Base-by-base conservation (phyloP, 192 early-diverging fungal species). In the Coemansia sp. region DNA sequence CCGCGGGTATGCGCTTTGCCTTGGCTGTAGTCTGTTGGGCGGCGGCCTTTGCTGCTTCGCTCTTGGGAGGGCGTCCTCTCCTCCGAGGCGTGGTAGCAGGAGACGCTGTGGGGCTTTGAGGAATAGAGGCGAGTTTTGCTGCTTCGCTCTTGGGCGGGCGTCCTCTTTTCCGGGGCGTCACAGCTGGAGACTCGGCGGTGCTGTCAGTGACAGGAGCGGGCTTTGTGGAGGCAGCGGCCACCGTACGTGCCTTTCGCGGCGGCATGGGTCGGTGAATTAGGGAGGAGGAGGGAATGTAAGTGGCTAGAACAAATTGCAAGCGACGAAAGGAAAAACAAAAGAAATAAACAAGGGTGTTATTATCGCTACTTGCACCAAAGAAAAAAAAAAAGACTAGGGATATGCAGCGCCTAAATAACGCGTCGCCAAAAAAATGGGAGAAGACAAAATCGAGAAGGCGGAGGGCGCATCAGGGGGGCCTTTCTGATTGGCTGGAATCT, bases 181-280 rank as follows among this genome's bases (percentile, higher is more conserved):
- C 27, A 15, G 32, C 7, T 5, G 32, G 32, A 35, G 32, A 35
- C 32, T 35, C 32, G 32, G 14, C 17, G 47, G 4, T 49, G 49
- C 49, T 32, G 17, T 64, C 68, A 27, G 51, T 19, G 14, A 46
- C 41, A 41, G 59, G 58, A 40, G 65, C 65, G 22, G 42, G 39
- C 32, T 60, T 45, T 12, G 65, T 58, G 6, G 65, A 56, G 14
- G 36, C 25, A 35, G 68, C 61, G 14, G 54, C 68, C 1, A 53
- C 20, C 24, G 42, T 54, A 31, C 47, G 62, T 12, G 62, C 36
- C 63, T 65, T 69, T 36, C 67, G 73, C 24, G 58, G 67, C 36
- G 67, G 67, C 73, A 75, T 75, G n/a, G n/a, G n/a, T n/a, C n/a
- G n/a, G n/a, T n/a, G 37, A 39, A 45, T 46, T 29, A 19, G 6